Evolutionary conservation across 176 grass and related monocot genomes (phyloP).

Genomic region (Oryza longistaminata): DNA sequence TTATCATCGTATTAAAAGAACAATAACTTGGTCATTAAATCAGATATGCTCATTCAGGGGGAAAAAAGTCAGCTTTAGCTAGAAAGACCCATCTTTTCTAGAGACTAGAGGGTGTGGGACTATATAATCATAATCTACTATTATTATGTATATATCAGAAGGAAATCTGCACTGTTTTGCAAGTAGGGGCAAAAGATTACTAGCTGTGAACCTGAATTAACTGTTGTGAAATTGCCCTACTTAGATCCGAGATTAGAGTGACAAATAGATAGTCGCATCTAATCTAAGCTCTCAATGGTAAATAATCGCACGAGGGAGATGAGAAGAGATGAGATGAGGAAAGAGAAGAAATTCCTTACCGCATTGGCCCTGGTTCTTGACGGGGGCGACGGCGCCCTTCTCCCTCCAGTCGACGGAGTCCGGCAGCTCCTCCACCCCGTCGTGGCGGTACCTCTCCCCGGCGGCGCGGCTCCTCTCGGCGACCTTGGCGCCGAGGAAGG

Average conservation of each 20-base stretch:
- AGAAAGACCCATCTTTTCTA: neutral
- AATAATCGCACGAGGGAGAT: neutral
- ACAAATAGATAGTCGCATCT: neutral
- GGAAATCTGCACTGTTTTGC: neutral
- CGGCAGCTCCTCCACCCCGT: constrained; percentile 42
- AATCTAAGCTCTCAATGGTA: neutral
- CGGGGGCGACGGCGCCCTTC: constrained; percentile 62
- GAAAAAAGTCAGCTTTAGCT: neutral
- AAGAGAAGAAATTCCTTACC: constrained; percentile 39
- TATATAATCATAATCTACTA: neutral
- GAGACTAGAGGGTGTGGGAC: neutral
- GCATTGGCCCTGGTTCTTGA: constrained; percentile 82
- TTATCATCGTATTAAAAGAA: neutral
- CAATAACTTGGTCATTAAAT: neutral
- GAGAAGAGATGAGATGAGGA: neutral
- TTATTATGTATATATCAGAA: neutral
- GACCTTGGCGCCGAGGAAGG: constrained; percentile 51
- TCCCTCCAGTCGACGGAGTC: constrained; percentile 76
- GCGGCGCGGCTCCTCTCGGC: neutral
- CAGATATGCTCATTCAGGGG: neutral
- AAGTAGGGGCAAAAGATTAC: neutral
- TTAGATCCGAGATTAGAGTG: constrained; percentile 22
- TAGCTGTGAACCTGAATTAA: neutral
- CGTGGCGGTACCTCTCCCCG: constrained; percentile 34
- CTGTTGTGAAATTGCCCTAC: neutral